phyloP scores from a whole-genome alignment of 331 rosid species.

The Phaseolus coccineus region DNA sequence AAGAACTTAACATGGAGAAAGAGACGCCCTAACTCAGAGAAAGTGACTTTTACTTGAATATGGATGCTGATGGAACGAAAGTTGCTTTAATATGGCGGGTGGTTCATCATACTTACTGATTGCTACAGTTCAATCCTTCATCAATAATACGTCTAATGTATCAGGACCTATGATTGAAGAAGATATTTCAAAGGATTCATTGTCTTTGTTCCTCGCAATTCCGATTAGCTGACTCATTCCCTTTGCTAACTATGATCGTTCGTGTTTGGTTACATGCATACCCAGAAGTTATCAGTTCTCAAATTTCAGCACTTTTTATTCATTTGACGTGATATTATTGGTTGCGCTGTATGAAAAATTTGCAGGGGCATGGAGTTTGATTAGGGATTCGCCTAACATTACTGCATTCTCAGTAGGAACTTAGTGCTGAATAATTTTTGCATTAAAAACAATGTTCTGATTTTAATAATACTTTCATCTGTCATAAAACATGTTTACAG shows the following conservation, averaged over 20 bases:
- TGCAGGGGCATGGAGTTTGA: no score
- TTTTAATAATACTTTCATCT: no score
- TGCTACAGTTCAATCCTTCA: neutral
- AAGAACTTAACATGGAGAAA: conserved; percentile 2
- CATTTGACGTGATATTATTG: no score
- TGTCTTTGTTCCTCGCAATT: neutral
- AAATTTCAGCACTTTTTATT: no score
- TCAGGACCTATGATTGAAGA: neutral
- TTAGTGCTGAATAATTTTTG: no score
- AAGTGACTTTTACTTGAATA: neutral
- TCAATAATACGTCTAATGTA: neutral
- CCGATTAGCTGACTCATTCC: no score
- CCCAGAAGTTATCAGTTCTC: neutral
- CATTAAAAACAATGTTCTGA: no score
- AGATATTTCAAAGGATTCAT: neutral
- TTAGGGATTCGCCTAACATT: no score
- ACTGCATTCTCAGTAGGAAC: no score
- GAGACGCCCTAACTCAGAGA: conserved; percentile 19
- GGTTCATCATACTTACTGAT: neutral
- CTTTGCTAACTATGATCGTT: no score
- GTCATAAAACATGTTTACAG: neutral
- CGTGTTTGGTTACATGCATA: neutral
- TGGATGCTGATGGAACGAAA: conserved; percentile 26
- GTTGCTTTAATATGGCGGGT: neutral
- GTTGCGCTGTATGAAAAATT: no score